Base-by-base conservation (phyloP, 805 yeast species). In the Starmerella tilneyi region DNA sequence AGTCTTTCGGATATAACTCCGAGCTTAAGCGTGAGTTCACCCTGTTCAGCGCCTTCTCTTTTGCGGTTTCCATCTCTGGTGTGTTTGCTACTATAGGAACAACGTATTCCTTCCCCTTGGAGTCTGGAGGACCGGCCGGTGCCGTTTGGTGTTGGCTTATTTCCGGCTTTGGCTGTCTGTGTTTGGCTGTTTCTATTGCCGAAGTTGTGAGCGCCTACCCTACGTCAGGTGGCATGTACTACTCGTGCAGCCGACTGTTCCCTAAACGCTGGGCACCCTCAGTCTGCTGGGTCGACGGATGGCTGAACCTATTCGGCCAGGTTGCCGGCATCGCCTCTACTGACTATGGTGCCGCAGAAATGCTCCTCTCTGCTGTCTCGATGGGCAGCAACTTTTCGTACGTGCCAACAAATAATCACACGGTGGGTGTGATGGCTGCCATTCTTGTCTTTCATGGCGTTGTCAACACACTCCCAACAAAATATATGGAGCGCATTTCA, bases 141-240 rank as follows among this genome's bases (percentile, higher is more conserved):
- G 70, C 70, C 19, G 72, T 74, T 7, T 76, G 81, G 81, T 74
- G 76, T 45, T 76, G 81, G 81, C 63, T 74, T 44, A 66, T 71
- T 23, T 72, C 77, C 40, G 72, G 75, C 12, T 40, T 68, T 32
- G 77, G 78, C 41, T 72, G 79, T 48, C 60, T 76, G 50, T 64
- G 69, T 48, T 71, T 74, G 38, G 81, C 81, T 43, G 64, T 72
- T 6, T 48, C 79, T n/a, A 76, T 81, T 75, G 72, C 84, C 2
- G 81, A 79, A 54, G 60, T 79, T 49, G 83, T 80, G 0, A 71
- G 79, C 32, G 74, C 85, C 1, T 73, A 78, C 50, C 88, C 89
- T 24, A 80, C 88, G 1, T 73, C 82, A 13, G 88, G 88, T 41
- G 88, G 88, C 13, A 63, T 80, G 36, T 81, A 78, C 57, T 76